phyloP scores from a whole-genome alignment of 306 rosid species.

The Mimosa pudica region DNA sequence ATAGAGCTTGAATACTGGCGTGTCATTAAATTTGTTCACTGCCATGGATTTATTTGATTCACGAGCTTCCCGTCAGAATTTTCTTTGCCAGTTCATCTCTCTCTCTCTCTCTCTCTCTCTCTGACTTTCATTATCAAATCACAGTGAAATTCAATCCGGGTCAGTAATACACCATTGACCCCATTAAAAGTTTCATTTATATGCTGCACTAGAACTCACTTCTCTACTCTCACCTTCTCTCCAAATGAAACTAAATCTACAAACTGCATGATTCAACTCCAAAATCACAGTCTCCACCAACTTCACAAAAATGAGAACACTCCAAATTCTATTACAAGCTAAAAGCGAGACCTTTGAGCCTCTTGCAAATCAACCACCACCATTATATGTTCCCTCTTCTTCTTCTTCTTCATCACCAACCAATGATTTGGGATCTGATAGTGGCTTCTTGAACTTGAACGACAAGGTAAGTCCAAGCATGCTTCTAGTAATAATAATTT shows the following conservation, averaged over 20 bases:
- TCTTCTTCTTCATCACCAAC: slow-evolving; percentile 29
- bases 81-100: not conserved
- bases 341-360: slow-evolving; percentile 38
- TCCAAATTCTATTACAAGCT: slow-evolving; percentile 12
- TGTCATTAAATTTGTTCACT: slow-evolving; percentile 1
- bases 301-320: not conserved
- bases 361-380: slow-evolving; percentile 48
- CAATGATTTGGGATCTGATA: slow-evolving; percentile 40
- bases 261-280: not conserved
- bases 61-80: not conserved
- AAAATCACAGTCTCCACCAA: too few relatives aligned
- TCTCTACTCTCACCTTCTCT: not conserved
- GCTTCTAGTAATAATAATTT: slow-evolving; percentile 69
- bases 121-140: not conserved
- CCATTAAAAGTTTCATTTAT: not conserved
- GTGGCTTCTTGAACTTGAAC: slow-evolving; percentile 44
- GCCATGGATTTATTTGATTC: not conserved
- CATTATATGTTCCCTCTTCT: slow-evolving; percentile 42
- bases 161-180: not conserved
- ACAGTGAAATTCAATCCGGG: not conserved
- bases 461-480: slow-evolving; percentile 75
- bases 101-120: not conserved
- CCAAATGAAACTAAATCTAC: not conserved
- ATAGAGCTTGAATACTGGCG: not conserved
- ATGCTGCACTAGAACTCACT: not conserved